Evolutionary conservation across 2,329 filamentous ascomycete species (phyloP).

Genomic region (Cytospora paraplurivora): DNA sequence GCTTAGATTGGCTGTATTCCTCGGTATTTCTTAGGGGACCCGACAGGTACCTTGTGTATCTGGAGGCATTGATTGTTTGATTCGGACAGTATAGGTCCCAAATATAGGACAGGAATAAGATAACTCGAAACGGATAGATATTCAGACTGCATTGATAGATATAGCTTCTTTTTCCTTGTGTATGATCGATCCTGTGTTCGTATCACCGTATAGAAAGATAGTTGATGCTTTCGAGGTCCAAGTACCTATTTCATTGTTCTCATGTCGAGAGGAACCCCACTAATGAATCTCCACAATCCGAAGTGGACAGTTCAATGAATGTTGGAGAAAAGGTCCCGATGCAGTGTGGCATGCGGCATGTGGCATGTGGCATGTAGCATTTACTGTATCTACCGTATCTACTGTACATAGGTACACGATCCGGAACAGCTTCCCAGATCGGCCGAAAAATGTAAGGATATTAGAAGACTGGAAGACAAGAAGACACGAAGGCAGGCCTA

Average conservation of each 20-base stretch:
- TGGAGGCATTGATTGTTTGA: not conserved
- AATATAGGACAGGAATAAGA: not conserved
- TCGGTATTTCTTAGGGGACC: not conserved
- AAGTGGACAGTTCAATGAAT: constrained; percentile 10
- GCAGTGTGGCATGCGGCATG: not conserved
- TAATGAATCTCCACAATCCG: constrained; percentile 16
- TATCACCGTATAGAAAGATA: not conserved
- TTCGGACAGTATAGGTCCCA: not conserved
- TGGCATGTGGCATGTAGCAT: not conserved
- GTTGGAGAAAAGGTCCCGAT: constrained; percentile 17
- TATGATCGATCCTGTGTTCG: not conserved
- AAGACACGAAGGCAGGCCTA: no score
- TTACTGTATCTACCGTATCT: no score
- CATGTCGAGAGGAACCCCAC: constrained; percentile 1
- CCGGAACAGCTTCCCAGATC: constrained; percentile 23
- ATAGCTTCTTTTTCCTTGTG: not conserved
- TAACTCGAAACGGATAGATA: not conserved
- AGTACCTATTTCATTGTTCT: constrained; percentile 6
- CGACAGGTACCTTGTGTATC: not conserved
- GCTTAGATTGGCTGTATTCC: constrained; percentile 1
- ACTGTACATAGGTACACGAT: not conserved
- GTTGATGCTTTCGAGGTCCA: not conserved
- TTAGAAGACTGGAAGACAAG: constrained; percentile 4
- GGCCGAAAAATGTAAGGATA: not conserved
- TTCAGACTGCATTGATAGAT: not conserved